Base-by-base conservation (phyloP, 2,329 filamentous ascomycete genomes). In the Beauveria caledonica region DNA sequence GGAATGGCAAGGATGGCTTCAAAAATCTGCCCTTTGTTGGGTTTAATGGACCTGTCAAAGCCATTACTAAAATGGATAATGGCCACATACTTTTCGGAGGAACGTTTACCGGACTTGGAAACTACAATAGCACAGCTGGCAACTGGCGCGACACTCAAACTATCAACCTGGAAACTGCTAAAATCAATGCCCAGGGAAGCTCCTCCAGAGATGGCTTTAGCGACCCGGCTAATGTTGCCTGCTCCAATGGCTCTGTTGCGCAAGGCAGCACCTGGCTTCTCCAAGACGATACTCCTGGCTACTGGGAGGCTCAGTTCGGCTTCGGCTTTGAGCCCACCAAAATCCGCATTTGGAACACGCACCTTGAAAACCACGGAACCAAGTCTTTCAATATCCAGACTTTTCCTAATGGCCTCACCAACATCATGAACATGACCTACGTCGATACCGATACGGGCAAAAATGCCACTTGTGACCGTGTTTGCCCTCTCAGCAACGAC, bases 341-440 rank as follows among this genome's bases (percentile, higher is more conserved):
- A 72, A 75, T 99, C 62, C 86, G 91, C 58, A 77, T 99, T 25
- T 91, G 89, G 79, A 99, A 99, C 74, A 94, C 93, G 3, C 86
- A 89, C 66, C 80, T 86, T 57, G 85, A 94, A 67, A 91, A 89
- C 56, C 86, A 92, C 64, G 92, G 94, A 33, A 96, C 92, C 33
- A 89, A 90, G 76, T 89, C 88, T 0, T 99, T 90, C 77, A 86
- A 92, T 61, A 95, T 91, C 70, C 90, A 90, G 23, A 90, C 92
- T 19, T 77, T 93, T 62, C 92, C 93, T 5, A 46, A 53, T 15
- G 57, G 40, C 40, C 40, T 60, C n/a, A 85, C 93, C 68, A 87
- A 89, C 64, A 97, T 99, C 71, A 90, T 99, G 86, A 97, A 97
- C 74, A 81, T 99, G 69, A 96, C 92, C 42, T 97, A 94, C 67